Conservation (phyloP, 495 filamentous ascomycete genomes). For the Lichenothelia convexa region DNA sequence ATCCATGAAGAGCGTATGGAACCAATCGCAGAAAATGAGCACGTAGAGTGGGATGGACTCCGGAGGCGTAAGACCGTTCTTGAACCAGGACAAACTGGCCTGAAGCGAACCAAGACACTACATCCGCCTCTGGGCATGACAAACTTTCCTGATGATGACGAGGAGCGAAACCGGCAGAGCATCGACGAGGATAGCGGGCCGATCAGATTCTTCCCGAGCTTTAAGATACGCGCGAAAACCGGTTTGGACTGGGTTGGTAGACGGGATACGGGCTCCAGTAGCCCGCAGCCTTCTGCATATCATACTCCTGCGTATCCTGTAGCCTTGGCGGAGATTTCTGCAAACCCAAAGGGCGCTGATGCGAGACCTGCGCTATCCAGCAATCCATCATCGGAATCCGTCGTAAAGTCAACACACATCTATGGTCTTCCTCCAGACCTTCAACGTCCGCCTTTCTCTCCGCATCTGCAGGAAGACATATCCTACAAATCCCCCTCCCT, state of each 20-base stretch:
- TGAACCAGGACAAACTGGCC: slow-evolving; percentile 12
- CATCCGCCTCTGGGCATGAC: slow-evolving; percentile 84
- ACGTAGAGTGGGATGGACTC: slow-evolving; percentile 87
- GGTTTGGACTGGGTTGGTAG: slow-evolving; percentile 6
- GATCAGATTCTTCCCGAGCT: slow-evolving; percentile 30
- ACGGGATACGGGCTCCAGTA: slow-evolving; percentile 1
- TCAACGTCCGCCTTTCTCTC: neutral
- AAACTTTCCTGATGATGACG: slow-evolving; percentile 52
- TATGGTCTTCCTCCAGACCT: slow-evolving; percentile 13
- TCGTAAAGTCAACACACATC: slow-evolving; percentile 9
- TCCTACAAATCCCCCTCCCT: slow-evolving; percentile 26
- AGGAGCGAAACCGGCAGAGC: slow-evolving; percentile 32
- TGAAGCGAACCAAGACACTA: slow-evolving; percentile 29
- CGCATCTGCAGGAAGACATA: slow-evolving; percentile 22
- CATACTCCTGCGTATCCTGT: slow-evolving; percentile 2
- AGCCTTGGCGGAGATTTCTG: slow-evolving; percentile 3
- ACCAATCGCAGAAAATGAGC: slow-evolving; percentile 55
- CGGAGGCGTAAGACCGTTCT: slow-evolving; percentile 61
- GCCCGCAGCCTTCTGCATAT: neutral
- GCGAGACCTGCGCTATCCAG: neutral
- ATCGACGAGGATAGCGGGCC: slow-evolving; percentile 22
- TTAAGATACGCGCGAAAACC: slow-evolving; percentile 15
- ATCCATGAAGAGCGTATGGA: slow-evolving; percentile 66
- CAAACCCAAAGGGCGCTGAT: neutral
- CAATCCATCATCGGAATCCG: neutral